Conservation (phyloP, 768 basidiomycete species). For the Kwoniella pini region DNA sequence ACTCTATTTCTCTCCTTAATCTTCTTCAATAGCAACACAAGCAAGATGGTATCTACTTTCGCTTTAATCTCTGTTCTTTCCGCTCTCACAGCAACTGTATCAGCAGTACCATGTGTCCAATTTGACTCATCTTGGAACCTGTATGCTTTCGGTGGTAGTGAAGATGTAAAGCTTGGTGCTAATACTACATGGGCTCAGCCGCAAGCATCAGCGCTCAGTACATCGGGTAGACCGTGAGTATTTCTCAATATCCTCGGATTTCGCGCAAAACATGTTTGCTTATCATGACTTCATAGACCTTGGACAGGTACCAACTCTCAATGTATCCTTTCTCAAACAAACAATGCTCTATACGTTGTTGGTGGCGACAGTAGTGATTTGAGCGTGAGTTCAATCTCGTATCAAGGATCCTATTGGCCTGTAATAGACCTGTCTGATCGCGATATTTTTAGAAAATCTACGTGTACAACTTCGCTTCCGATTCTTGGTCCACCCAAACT, state of each 20-base stretch:
- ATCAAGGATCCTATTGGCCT: too few relatives aligned
- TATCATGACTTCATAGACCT: constrained; percentile 32
- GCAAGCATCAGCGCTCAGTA: constrained; percentile 67
- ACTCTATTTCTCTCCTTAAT: not conserved
- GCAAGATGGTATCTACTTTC: constrained; percentile 23
- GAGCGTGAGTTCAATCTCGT: constrained; percentile 53
- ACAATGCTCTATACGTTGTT: constrained; percentile 81
- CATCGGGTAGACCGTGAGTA: constrained; percentile 70
- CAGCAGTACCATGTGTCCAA: constrained; percentile 64
- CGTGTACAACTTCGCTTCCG: constrained; percentile 69
- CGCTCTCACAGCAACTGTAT: constrained; percentile 33
- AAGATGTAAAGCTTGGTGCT: constrained; percentile 79
- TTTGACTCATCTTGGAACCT: constrained; percentile 83
- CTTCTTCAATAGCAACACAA: not conserved
- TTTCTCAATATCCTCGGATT: constrained; percentile 42
- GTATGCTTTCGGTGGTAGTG: constrained; percentile 77
- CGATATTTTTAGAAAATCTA: constrained; percentile 59
- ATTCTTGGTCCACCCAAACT: constrained; percentile 73
- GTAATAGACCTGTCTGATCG: too few relatives aligned
- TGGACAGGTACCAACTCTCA: constrained; percentile 55
- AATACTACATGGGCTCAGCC: constrained; percentile 70
- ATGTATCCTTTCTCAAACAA: constrained; percentile 62
- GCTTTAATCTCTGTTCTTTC: constrained; percentile 33
- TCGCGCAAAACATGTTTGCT: constrained; percentile 40
- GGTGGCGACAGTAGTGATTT: constrained; percentile 74